These are phyloP conservation scores for Coprinopsis cinerea DNA, from an alignment of 768 basidiomycete genomes.

Conservation along the genomic window DNA sequence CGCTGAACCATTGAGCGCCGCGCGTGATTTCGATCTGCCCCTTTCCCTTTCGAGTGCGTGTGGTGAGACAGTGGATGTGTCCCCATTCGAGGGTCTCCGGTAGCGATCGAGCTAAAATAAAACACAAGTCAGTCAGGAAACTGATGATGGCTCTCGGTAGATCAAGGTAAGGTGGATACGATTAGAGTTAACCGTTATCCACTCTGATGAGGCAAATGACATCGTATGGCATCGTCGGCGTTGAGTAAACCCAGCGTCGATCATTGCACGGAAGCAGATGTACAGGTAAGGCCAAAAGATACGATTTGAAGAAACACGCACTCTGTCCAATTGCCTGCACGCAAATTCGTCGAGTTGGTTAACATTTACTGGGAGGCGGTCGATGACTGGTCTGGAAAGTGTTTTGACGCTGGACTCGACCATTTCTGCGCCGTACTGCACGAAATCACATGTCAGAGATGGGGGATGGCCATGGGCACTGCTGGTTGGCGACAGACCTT, in stretches of 20 bases:
- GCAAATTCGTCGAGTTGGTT: conserved; percentile 83
- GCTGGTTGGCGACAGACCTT: conserved; percentile 48
- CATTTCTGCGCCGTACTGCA: conserved; percentile 81
- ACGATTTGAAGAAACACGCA: conserved; percentile 30
- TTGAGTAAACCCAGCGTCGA: not conserved
- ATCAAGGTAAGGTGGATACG: too few species aligned
- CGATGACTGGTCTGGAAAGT: conserved; percentile 76
- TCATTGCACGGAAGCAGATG: not conserved
- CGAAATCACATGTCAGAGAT: conserved; percentile 18
- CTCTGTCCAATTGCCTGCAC: conserved; percentile 79
- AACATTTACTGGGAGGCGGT: conserved; percentile 68
- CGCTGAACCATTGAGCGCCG: conserved; percentile 17
- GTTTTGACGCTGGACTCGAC: conserved; percentile 80
- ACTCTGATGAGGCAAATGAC: too few species aligned
- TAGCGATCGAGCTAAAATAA: conserved; percentile 42
- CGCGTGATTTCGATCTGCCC: conserved; percentile 19
- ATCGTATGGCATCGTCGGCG: too few species aligned
- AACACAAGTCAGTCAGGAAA: conserved; percentile 3
- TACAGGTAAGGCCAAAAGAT: not conserved
- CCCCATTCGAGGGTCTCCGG: conserved; percentile 33
- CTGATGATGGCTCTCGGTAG: too few species aligned
- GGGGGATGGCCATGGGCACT: conserved; percentile 4
- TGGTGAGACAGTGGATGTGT: conserved; percentile 14
- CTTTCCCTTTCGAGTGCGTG: too few species aligned
- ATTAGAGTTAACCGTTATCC: too few species aligned